Base-by-base conservation (phyloP, 2,329 filamentous ascomycete species). In the Dendrostoma leiphaemia region DNA sequence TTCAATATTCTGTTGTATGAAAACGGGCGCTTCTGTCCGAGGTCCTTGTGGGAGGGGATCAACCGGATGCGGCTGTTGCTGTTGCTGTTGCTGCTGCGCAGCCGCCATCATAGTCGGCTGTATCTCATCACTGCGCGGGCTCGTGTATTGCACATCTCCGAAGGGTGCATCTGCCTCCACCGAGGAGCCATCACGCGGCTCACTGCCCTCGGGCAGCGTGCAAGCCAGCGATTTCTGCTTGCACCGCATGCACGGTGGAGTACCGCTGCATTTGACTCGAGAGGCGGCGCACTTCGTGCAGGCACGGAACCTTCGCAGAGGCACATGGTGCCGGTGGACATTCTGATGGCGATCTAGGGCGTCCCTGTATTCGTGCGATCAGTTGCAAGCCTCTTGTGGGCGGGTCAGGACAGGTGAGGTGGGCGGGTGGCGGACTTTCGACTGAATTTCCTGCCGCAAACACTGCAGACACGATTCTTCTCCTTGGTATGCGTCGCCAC, bases 371-470 rank as follows among this genome's bases (percentile, higher is more conserved):
- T 23, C 13, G 6, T 31, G 15, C 10, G 12, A 15, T 54, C 24
- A 54, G 52, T 40, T n/a, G n/a, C 13, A 6, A 6, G 5, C n/a
- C n/a, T 32, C 15, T 34, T 13, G 5, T n/a, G 5, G 26, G 17
- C 7, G 17, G 1, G 3, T 24, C 6, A 24, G 6, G 4, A 19
- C 6, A 15, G 21, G 26, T 19, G 32, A 10, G 4, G 19, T 44
- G n/a, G n/a, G 9, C 23, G 26, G 32, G 17, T 4, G 10, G 15
- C 31, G 9, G 13, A 54, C 52, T 51, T 54, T 32, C 52, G 47
- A 46, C 52, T 54, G 26, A 54, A 54, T 21, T 29, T 45, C 21
- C 52, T 51, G 21, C 52, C 52, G 19, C 52, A 54, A 15, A 51
- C 41, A 41, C 19, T n/a, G 19, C 52, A 54, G 7, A 46, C 41